Evolutionary conservation across 1,139 yeast genomes (phyloP).

Genomic region (Casaregolazyma lundiana): DNA sequence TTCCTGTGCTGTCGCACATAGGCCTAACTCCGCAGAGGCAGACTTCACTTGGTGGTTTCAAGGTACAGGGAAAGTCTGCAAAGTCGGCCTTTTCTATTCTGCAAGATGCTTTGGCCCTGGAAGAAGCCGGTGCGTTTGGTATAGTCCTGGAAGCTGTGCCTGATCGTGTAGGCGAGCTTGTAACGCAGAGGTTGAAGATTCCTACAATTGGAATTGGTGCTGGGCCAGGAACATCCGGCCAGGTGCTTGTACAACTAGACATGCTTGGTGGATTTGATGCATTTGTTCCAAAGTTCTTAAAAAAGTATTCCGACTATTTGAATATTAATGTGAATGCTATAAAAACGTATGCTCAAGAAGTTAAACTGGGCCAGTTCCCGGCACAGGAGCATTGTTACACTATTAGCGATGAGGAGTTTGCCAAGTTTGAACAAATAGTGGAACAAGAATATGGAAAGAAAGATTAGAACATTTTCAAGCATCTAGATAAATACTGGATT

Average conservation of each 20-base stretch:
- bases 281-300: slow-evolving; percentile 69
- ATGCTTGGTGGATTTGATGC: slow-evolving; percentile 62
- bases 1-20: slow-evolving; percentile 88
- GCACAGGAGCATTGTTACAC: slow-evolving; percentile 63
- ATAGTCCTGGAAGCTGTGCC: slow-evolving; percentile 87
- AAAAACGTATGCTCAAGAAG: slow-evolving; percentile 53
- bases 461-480: background rate
- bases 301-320: slow-evolving; percentile 55
- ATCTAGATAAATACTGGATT: too few relatives aligned
- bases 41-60: slow-evolving; percentile 78
- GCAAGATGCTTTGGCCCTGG: slow-evolving; percentile 64
- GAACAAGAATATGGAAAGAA: background rate
- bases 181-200: slow-evolving; percentile 54
- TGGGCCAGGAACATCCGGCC: slow-evolving; percentile 79
- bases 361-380: slow-evolving; percentile 56
- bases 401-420: slow-evolving; percentile 61
- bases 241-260: slow-evolving; percentile 85
- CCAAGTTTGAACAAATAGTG: slow-evolving; percentile 36
- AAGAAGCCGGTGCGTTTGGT: slow-evolving; percentile 73
- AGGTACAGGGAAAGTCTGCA: slow-evolving; percentile 68
- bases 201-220: slow-evolving; percentile 98
- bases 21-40: slow-evolving; percentile 91
- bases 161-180: slow-evolving; percentile 56
- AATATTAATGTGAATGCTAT: slow-evolving; percentile 51
- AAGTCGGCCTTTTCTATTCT: slow-evolving; percentile 54